These are phyloP conservation scores for Paramecium primaurelia DNA, from an alignment of 73 alveolate genomes.

Conservation along the genomic window DNA sequence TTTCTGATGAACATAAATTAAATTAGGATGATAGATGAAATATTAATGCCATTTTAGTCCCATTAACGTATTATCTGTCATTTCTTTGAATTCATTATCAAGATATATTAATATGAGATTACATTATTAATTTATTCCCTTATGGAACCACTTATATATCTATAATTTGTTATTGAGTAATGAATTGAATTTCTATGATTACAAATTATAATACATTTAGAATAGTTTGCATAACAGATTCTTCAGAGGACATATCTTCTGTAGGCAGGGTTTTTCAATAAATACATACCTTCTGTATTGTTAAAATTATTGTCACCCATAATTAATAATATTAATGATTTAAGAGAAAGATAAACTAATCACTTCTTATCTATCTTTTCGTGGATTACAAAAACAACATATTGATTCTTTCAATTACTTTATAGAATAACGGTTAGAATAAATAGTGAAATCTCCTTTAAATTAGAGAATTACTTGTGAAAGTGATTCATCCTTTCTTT, in stretches of 20 bases:
- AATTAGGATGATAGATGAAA: background rate
- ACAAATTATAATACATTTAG: background rate
- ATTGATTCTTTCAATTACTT: constrained; percentile 47
- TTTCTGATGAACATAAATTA: background rate
- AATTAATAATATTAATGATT: background rate
- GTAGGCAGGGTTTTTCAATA: background rate
- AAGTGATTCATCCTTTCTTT: constrained; percentile 5
- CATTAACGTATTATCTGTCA: background rate
- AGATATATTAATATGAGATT: background rate
- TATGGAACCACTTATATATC: background rate
- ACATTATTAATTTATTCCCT: background rate
- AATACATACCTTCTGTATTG: background rate
- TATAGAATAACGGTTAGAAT: background rate
- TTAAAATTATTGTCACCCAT: background rate
- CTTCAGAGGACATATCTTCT: background rate
- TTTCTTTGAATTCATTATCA: background rate
- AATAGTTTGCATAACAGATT: background rate
- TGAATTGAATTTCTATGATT: background rate
- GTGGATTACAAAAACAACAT: constrained; percentile 36
- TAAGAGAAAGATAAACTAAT: background rate
- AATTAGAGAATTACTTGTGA: constrained; percentile 28
- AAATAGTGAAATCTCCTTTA: background rate
- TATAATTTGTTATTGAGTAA: background rate
- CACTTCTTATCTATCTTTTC: constrained; percentile 26
- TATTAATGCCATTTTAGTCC: background rate